Base-by-base conservation (phyloP, 768 basidiomycete genomes). In the Termitomyces sp. region DNA sequence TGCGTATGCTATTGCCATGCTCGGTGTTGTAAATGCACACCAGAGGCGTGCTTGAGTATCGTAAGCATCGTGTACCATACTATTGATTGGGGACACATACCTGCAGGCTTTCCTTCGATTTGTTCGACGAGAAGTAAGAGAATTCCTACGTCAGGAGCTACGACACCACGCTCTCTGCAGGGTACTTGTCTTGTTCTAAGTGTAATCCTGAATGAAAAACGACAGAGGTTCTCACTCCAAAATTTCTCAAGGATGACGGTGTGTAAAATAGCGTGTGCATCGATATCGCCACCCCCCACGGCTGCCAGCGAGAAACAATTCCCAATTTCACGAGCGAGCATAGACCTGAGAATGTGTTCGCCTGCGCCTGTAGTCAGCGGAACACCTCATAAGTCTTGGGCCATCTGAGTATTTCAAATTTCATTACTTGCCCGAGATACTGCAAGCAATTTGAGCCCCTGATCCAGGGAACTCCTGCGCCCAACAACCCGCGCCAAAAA, bases 11-110 rank as follows among this genome's bases (percentile, higher is more conserved):
- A 92, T 74, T 0, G 90, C 87, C 89, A 93, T 91, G 66, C 86
- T 89, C 19, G 82, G 75, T 26, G 91, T 86, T 7, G 91, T 92
- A 70, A 92, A 93, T 41, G 83, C 88, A 65, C 90, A 91, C 87
- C 89, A 92, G 38, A 91, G 69, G 35, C 87, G 82, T 31, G 79
- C 89, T 88, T 50, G 46, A 31, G 46, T 31, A n/a, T 43, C 30
- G 41, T 55, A 11, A 31, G 53, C 43, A 44, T 38, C 15, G 49
- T 53, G 35, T 46, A 60, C 30, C 1, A 35, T 44, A 52, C 26
- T 21, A 57, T 59, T 10, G 35, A 23, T 28, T 21, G 40, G 9
- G 42, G 41, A 43, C 31, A 48, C 64, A 54, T 44, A 66, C 66
- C 66, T 19, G 40, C 42, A 14, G 52, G 56, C 30, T 47, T 54